Base-by-base conservation (phyloP, 2,329 filamentous ascomycete species). In the Knufia fluminis region DNA sequence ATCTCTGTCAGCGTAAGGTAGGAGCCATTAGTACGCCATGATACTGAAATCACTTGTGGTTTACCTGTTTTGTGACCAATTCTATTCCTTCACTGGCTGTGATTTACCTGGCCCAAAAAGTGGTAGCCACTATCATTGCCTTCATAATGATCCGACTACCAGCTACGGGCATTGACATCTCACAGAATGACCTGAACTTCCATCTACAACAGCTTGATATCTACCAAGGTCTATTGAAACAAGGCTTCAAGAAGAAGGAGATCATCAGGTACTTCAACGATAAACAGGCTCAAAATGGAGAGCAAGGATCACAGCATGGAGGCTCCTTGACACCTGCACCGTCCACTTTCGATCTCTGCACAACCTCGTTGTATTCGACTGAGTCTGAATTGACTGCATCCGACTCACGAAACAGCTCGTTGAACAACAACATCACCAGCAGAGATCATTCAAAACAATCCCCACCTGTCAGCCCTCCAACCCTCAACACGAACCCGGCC, bases 131-230 rank as follows among this genome's bases (percentile, higher is more conserved):
- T 16, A 4, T 35, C n/a, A 20, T 19, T 6, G n/a, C 16, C n/a
- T 19, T 28, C 2, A 48, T 8, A 16, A 67, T 69, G 66, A 61
- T 68, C 28, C 61, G 65, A 50, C 58, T 61, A 28, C 60, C 59
- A 14, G 60, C 64, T 31, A 66, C 64, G 6, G 54, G 60, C 26
- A 63, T 69, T 41, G 47, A 49, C 20, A 54, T 68, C 23, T 59
- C 59, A 1, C 60, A 65, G 16, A 54, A 61, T 17, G 66, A 69
- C 51, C 26, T 68, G 19, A 56, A 62, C 24, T 59, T 53, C 49
- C 59, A 63, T 38, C 54, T 68, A 16, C 58, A 61, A 32, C 54
- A 59, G 39, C 43, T 55, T 45, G 49, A 58, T 10, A 56, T 57
- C 36, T 54, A 57, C 31, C 50, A 55, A 36, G 54, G 55, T 39